phyloP scores from a whole-genome alignment of 2,329 filamentous ascomycete species.

The Colletotrichum euphorbiae region DNA sequence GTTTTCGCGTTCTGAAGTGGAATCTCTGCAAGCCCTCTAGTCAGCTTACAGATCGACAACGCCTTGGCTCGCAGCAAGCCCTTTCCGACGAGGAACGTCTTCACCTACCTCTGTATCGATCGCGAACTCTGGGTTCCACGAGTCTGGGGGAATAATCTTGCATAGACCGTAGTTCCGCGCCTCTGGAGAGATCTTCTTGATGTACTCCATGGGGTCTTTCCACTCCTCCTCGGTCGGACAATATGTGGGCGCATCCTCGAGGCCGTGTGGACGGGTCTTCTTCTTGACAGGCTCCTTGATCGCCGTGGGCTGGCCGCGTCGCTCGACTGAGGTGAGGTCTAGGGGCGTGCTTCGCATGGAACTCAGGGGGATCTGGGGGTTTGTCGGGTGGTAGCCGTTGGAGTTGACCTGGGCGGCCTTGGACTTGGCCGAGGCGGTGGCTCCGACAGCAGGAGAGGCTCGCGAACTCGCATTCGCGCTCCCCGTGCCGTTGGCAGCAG shows the following conservation, averaged over 20 bases:
- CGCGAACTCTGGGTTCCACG: constrained; percentile 94
- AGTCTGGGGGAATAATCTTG: constrained; percentile 94
- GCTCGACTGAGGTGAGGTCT: constrained; percentile 90
- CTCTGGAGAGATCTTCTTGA: constrained; percentile 89
- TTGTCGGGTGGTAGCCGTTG: constrained; percentile 65
- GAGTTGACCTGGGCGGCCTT: constrained; percentile 63
- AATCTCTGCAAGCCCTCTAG: constrained; percentile 73
- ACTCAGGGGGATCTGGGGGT: constrained; percentile 64
- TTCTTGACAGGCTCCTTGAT: constrained; percentile 81
- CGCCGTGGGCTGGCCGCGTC: constrained; percentile 83
- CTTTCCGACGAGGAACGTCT: no score
- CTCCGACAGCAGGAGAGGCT: constrained; percentile 61
- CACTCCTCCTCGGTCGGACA: constrained; percentile 93
- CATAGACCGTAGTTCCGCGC: constrained; percentile 90
- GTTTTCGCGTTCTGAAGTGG: constrained; percentile 94
- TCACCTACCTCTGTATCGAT: constrained; percentile 89
- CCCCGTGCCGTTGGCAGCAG: constrained; percentile 49
- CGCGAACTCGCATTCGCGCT: constrained; percentile 64
- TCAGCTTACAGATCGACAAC: background rate
- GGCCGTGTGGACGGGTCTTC: constrained; percentile 82
- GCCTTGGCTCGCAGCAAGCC: no score
- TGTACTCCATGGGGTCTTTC: constrained; percentile 92
- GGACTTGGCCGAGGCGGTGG: constrained; percentile 56
- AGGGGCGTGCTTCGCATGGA: constrained; percentile 72
- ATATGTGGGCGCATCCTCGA: constrained; percentile 92